Conservation (phyloP, 169 alveolate genomes). For the Plasmodium adleri region DNA sequence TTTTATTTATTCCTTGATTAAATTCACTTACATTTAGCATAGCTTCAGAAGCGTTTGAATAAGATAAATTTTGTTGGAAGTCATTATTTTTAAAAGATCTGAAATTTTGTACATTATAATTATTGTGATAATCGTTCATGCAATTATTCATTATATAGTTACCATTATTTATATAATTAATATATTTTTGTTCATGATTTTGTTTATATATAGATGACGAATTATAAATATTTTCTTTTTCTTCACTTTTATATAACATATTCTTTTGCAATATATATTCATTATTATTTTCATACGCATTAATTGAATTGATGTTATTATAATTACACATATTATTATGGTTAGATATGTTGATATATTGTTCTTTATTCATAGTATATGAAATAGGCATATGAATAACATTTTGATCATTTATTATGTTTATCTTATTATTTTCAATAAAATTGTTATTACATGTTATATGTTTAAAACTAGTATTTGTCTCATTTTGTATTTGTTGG, state of each 20-base stretch:
- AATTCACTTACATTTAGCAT: conserved; percentile 6
- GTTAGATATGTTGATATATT: not conserved
- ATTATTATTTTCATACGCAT: conserved; percentile 4
- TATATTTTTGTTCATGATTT: not conserved
- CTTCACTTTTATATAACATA: not conserved
- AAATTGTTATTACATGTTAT: too few species aligned
- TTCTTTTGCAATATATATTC: not conserved
- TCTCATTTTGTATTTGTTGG: too few species aligned
- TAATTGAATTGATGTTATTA: not conserved
- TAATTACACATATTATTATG: not conserved
- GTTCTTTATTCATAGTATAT: not conserved
- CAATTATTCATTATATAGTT: conserved; percentile 19
- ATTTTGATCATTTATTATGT: not conserved
- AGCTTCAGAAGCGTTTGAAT: not conserved
- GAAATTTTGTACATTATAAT: not conserved
- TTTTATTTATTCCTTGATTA: conserved; percentile 8
- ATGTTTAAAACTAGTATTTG: too few species aligned
- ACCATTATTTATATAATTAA: conserved; percentile 1
- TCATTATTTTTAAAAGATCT: not conserved
- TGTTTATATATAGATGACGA: conserved; percentile 4
- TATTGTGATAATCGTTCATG: conserved; percentile 2
- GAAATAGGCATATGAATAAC: not conserved
- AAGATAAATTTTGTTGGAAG: too few species aligned
- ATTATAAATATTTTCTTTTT: not conserved
- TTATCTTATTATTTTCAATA: too few species aligned